Evolutionary conservation across 139 green algal species (phyloP), one percentile per base, ranked within the genome.

Genomic region (Gonium pectorale): DNA sequence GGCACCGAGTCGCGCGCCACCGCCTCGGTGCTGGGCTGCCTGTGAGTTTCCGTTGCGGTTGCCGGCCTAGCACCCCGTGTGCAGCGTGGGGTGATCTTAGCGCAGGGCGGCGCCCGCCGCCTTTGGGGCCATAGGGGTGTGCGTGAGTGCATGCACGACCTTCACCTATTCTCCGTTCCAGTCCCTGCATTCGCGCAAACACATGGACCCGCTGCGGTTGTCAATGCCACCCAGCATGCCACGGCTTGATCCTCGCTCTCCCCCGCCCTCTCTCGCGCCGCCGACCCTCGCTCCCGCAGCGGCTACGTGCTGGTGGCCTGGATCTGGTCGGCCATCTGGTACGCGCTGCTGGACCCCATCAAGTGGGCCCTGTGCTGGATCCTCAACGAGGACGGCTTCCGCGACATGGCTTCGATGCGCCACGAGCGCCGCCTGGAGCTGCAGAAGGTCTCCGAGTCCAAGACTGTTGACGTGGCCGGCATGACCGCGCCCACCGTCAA

Each of bases 321-420:
- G 93, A 92, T 97, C 62, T 97, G 94, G 94, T 90, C 90, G 21
- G 70, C 86, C 59, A 94, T 96, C 80, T 97, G 93, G 93, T 94
- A 96, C 90, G 49, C 96, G 44, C 87, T 83, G 49, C 89, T 97
- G 81, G 94, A 96, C 87, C 89, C 87, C 63, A 90, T 96, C 85
- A 96, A 96, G 88, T 97, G 92, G 92, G 49, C 74, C 3, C 87
- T 97, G 79, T 89, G 88, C 69, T 97, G 90, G 86, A 51, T 89
- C 3, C 74, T 96, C 37, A 95, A 97, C 63, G 93, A 96, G 86
- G 94, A 96, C 38, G 94, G 94, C 75, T 90, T 95, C 77, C 91
- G 94, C 74, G 56, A 88, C 67, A n/a, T 60, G 80, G 43, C 71
- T 29, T 40, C 19, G 26, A 59, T 59, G 40, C 67, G 46, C 21